phyloP scores from a whole-genome alignment of 257 asterid species.

The Solanum piurae region DNA sequence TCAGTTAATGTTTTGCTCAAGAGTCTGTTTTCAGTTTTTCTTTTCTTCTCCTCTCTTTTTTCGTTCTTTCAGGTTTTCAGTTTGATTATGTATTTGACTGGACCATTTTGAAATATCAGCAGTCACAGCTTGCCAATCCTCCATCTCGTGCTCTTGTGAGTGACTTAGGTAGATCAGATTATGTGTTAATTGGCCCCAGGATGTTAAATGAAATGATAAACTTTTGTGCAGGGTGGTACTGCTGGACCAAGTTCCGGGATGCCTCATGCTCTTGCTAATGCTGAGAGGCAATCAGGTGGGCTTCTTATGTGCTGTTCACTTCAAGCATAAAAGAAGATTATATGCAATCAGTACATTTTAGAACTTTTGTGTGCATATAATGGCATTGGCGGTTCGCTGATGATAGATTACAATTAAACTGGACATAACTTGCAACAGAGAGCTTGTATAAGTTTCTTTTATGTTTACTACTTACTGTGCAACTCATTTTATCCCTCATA shows the following conservation, averaged over 20 bases:
- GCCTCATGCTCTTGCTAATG: conserved; percentile 35
- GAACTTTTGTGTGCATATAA: background rate
- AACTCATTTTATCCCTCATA: background rate
- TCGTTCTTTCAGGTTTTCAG: conserved; percentile 54
- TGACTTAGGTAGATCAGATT: conserved; percentile 3
- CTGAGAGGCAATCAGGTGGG: conserved; percentile 63
- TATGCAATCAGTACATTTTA: background rate
- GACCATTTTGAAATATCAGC: conserved; percentile 82
- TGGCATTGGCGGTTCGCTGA: background rate
- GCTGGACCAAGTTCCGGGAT: conserved; percentile 63
- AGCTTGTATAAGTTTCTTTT: background rate
- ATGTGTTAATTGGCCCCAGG: background rate
- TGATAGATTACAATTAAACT: background rate
- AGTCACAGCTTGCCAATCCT: conserved; percentile 67
- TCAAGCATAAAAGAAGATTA: background rate
- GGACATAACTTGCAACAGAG: background rate
- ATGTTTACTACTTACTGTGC: background rate
- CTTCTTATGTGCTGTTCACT: background rate
- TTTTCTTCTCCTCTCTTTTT: background rate
- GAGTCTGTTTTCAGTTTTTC: background rate
- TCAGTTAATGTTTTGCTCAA: background rate
- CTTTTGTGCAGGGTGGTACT: conserved; percentile 37
- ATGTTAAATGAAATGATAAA: background rate
- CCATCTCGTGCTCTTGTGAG: conserved; percentile 71
- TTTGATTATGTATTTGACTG: conserved; percentile 77